Base-by-base conservation (phyloP, 1,139 yeast species). In the Chernovozyma sophiae-reginae region DNA sequence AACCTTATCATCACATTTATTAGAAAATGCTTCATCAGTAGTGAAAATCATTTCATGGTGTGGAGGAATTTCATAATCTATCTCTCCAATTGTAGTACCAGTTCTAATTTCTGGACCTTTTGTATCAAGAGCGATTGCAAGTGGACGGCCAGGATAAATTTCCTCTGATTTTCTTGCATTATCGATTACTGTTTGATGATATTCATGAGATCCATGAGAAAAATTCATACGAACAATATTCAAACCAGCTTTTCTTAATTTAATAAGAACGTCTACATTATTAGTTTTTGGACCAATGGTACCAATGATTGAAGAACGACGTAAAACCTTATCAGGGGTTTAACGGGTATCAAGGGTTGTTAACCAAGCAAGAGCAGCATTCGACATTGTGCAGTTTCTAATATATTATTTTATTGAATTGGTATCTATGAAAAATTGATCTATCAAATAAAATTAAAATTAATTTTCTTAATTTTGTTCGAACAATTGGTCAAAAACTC, bases 81-180 rank as follows among this genome's bases (percentile, higher is more conserved):
- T 68, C 43, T 77, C 85, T 53, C 77, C 86, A 43, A 70, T 62
- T 52, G 98, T 94, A 64, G 87, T 81, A 68, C 99, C 98, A 40
- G 98, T 90, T 78, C 98, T 86, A 71, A 92, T 92, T 74, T 94
- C 98, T 48, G 99, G 98, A 52, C 99, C 99, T 79, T 92, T 94
- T 64, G 98, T 94, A 68, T 92, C 99, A 57, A 92, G 80, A 49
- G 99, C 99, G 68, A 92, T 89, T 46, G 96, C 97, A 58, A 92
- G 77, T 39, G 97, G 98, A 74, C 97, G 86, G 55, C 97, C 97
- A 48, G 86, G 80, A 67, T 83, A 89, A 43, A 83, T 65, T 65
- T 81, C 81, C 69, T 86, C 97, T 43, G 97, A 89, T 68, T 86
- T 81, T 71, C 95, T 85, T 53, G 97, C 87, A 62, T 92, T 90